Conservation (phyloP, 345 rosid species). For the Rhodamnia argentea region DNA sequence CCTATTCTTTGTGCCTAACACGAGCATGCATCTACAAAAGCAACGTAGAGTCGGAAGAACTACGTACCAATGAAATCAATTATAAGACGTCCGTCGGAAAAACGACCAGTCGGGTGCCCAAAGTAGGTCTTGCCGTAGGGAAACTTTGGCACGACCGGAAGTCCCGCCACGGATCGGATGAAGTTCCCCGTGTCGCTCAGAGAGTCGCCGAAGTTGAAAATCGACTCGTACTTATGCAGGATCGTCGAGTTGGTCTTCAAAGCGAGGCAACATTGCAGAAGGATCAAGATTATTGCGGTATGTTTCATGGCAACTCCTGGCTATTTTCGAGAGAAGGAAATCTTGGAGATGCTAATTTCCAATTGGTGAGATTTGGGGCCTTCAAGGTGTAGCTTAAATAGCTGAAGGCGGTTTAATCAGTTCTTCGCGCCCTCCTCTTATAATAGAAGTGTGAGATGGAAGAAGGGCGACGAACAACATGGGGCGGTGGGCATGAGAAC, state of each 20-base stretch:
- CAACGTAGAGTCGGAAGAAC: neutral
- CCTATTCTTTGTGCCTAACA: neutral
- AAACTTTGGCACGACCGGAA: slow-evolving; percentile 37
- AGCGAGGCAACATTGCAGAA: neutral
- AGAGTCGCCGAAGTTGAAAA: slow-evolving; percentile 78
- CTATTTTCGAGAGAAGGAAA: neutral
- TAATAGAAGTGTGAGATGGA: neutral
- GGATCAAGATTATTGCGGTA: neutral
- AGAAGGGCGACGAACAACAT: neutral
- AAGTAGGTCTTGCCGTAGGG: slow-evolving; percentile 67
- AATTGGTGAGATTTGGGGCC: neutral
- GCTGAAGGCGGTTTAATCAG: neutral
- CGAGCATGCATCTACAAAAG: neutral
- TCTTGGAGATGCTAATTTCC: neutral
- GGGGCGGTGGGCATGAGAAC: neutral
- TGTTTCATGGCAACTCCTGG: neutral
- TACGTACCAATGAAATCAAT: slow-evolving; percentile 56
- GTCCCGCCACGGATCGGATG: slow-evolving; percentile 38
- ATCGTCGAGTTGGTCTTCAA: neutral
- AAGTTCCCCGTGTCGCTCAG: slow-evolving; percentile 71
- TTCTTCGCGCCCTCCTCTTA: neutral
- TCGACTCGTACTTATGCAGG: slow-evolving; percentile 34
- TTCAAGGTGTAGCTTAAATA: neutral
- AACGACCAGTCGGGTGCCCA: slow-evolving; percentile 46
- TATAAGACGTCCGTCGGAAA: slow-evolving; percentile 65